Evolutionary conservation across 345 rosid species (phyloP).

Genomic region (Reutealis trisperma): DNA sequence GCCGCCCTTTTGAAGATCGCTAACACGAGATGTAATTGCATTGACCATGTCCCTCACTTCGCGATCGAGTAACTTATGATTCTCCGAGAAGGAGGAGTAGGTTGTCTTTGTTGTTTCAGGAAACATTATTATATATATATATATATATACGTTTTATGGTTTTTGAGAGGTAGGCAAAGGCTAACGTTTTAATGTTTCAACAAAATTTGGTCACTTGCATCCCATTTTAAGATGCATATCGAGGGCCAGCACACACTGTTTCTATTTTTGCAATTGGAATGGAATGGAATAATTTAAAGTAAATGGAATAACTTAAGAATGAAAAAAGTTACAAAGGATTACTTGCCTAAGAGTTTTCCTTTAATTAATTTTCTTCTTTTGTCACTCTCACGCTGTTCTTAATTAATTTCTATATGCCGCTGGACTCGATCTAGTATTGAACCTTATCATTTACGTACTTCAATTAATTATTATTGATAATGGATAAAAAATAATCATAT

Average conservation of each 20-base stretch:
- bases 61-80: slow-evolving; percentile 33
- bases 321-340: slow-evolving; percentile 35
- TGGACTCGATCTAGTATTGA: no score
- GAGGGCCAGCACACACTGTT: no score
- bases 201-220: no score
- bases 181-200: no score
- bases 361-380: neutral
- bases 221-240: no score
- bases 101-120: slow-evolving; percentile 32
- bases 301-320: slow-evolving; percentile 45
- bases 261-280: neutral
- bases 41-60: slow-evolving; percentile 53
- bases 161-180: no score
- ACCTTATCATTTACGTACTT: no score
- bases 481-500: no score
- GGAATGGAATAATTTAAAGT: slow-evolving; percentile 14
- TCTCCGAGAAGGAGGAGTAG: neutral
- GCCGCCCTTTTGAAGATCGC: slow-evolving; percentile 46
- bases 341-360: slow-evolving; percentile 27
- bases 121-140: slow-evolving; percentile 29
- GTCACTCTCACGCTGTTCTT: neutral
- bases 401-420: no score
- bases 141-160: no score
- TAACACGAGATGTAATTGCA: slow-evolving; percentile 39
- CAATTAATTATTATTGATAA: no score